phyloP scores from a whole-genome alignment of 2,329 filamentous ascomycete genomes.

The Ophiostoma triangulosporum region DNA sequence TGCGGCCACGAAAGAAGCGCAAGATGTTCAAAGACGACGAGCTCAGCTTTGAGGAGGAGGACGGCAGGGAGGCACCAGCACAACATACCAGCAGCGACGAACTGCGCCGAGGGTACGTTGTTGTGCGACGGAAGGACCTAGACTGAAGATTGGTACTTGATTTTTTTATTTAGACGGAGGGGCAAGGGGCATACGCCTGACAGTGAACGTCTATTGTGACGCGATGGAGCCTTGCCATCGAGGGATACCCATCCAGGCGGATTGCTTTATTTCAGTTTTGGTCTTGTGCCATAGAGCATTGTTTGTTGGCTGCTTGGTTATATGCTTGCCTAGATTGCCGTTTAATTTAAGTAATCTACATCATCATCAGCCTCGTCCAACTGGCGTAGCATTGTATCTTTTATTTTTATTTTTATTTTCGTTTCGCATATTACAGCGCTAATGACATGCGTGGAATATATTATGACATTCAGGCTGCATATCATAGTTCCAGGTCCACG shows the following conservation, averaged over 20 bases:
- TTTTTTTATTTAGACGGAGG: no score
- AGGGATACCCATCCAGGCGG: not conserved
- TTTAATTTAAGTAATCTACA: no score
- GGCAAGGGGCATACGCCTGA: no score
- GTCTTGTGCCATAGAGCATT: no score
- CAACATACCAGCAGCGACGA: slow-evolving; percentile 14
- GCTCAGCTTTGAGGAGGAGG: slow-evolving; percentile 35
- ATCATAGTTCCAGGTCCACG: no score
- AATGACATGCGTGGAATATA: no score
- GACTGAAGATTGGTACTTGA: slow-evolving; percentile 28
- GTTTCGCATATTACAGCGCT: no score
- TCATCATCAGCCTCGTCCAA: no score
- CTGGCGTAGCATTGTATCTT: no score
- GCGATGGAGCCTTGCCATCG: slow-evolving; percentile 1
- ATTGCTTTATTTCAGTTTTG: not conserved
- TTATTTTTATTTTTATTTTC: no score
- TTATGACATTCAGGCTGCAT: no score
- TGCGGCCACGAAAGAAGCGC: slow-evolving; percentile 8
- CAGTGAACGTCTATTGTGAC: not conserved
- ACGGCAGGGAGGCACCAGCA: slow-evolving; percentile 24
- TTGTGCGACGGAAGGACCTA: slow-evolving; percentile 38
- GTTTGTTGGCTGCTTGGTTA: not conserved
- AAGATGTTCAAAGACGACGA: slow-evolving; percentile 25
- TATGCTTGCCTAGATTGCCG: not conserved
- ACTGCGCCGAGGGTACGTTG: slow-evolving; percentile 39